Conservation (phyloP, 805 yeast species). For the Brettanomyces bruxellensis region DNA sequence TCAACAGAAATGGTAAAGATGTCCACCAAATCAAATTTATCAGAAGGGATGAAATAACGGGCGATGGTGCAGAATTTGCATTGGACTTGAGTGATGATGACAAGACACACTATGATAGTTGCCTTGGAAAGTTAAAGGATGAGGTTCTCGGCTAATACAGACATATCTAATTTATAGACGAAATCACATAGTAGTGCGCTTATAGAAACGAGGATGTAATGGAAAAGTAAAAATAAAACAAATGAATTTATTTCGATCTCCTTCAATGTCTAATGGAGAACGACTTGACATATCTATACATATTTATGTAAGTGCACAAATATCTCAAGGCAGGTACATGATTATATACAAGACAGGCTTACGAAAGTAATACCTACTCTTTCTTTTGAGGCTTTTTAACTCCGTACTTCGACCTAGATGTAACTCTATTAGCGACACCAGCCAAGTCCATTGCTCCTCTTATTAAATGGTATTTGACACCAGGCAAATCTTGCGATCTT, state of each 20-base stretch:
- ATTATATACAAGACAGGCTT: neutral
- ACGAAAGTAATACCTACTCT: conserved; percentile 9
- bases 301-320: neutral
- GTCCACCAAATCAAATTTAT: conserved; percentile 26
- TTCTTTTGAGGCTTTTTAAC: conserved; percentile 69
- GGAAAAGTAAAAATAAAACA: neutral
- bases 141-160: conserved; percentile 24
- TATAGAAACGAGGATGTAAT: no score
- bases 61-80: conserved; percentile 10
- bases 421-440: conserved; percentile 88
- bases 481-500: conserved; percentile 95
- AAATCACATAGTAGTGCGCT: conserved; percentile 5
- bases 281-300: neutral
- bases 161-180: conserved; percentile 1
- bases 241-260: neutral
- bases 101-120: conserved; percentile 32
- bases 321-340: neutral
- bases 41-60: conserved; percentile 7
- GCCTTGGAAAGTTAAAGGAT: conserved; percentile 35
- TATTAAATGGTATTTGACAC: conserved; percentile 89
- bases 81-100: conserved; percentile 28
- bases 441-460: conserved; percentile 91
- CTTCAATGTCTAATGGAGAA: conserved; percentile 4
- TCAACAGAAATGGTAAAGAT: conserved; percentile 38
- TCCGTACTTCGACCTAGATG: conserved; percentile 90